A percentile compares a stretch with the other conserved stretches of the same genome.
phyloP scores from a whole-genome alignment of 768 basidiomycete genomes.

The Rhodotorula toruloides region DNA sequence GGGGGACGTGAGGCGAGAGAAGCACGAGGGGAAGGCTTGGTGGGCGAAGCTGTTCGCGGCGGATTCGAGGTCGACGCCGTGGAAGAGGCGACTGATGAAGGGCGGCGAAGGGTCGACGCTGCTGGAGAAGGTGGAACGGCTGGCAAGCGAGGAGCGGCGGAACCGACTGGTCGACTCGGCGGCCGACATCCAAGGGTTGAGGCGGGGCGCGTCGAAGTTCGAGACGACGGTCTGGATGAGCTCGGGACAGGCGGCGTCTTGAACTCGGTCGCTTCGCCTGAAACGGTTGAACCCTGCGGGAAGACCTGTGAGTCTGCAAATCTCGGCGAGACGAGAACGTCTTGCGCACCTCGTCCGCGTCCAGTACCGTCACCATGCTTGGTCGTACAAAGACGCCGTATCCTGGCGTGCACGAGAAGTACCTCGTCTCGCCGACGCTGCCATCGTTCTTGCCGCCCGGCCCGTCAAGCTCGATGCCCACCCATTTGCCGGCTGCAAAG shows the following conservation, averaged over 20 bases:
- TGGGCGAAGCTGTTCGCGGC: neutral
- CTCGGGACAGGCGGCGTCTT: constrained; percentile 15
- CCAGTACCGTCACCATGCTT: constrained; percentile 62
- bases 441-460: constrained; percentile 94
- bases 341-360: neutral
- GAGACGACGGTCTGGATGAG: constrained; percentile 41
- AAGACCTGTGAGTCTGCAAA: neutral
- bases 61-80: neutral
- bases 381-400: constrained; percentile 87
- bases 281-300: constrained; percentile 37
- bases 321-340: too few species aligned
- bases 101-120: constrained; percentile 48
- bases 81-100: neutral
- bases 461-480: constrained; percentile 84
- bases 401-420: constrained; percentile 71
- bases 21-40: constrained; percentile 7
- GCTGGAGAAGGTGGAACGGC: constrained; percentile 42
- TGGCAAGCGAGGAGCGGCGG: neutral
- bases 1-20: neutral
- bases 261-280: constrained; percentile 48
- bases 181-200: neutral
- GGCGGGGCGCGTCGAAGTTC: constrained; percentile 12
- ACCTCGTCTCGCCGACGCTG: constrained; percentile 56
- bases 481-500: constrained; percentile 87
- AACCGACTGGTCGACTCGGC: neutral